Evolutionary conservation across 345 rosid species (phyloP).

Genomic region (Odontarrhena argentea): DNA sequence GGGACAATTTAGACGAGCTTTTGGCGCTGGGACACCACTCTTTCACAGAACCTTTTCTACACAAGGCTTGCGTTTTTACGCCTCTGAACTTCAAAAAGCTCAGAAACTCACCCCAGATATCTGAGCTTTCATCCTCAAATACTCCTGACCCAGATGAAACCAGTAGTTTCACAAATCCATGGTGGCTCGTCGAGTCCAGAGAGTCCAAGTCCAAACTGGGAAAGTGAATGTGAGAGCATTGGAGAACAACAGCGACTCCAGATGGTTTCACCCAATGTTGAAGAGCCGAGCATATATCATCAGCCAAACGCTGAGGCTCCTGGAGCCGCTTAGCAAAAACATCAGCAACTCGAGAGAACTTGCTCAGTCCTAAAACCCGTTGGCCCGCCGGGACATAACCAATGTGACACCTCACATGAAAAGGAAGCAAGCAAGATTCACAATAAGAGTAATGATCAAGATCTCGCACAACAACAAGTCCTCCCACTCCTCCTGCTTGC

Average conservation of each 20-base stretch:
- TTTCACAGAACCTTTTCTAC: conserved; percentile 31
- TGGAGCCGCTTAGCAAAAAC: conserved; percentile 88
- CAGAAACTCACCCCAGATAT: conserved; percentile 68
- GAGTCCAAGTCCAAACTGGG: conserved; percentile 57
- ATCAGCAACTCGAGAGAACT: conserved; percentile 86
- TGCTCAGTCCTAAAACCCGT: conserved; percentile 86
- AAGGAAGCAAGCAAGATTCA: conserved; percentile 90
- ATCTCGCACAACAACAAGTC: conserved; percentile 86
- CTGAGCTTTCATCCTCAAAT: conserved; percentile 62
- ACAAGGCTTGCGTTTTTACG: conserved; percentile 43
- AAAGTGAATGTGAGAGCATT: conserved; percentile 77
- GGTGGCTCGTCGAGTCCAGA: conserved; percentile 45
- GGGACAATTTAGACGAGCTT: conserved; percentile 42
- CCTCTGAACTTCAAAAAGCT: conserved; percentile 68
- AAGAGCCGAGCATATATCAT: conserved; percentile 76
- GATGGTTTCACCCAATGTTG: conserved; percentile 76
- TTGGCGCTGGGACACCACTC: conserved; percentile 75
- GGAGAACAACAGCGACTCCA: conserved; percentile 87
- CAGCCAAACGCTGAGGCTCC: conserved; percentile 77
- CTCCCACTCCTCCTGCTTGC: conserved; percentile 88
- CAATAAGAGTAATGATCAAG: conserved; percentile 87
- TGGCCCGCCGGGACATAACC: conserved; percentile 88
- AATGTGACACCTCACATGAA: conserved; percentile 81
- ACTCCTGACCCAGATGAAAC: conserved; percentile 78
- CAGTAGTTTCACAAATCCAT: conserved; percentile 55